Conservation (phyloP, 495 filamentous ascomycete genomes). For the Halenospora varia region DNA sequence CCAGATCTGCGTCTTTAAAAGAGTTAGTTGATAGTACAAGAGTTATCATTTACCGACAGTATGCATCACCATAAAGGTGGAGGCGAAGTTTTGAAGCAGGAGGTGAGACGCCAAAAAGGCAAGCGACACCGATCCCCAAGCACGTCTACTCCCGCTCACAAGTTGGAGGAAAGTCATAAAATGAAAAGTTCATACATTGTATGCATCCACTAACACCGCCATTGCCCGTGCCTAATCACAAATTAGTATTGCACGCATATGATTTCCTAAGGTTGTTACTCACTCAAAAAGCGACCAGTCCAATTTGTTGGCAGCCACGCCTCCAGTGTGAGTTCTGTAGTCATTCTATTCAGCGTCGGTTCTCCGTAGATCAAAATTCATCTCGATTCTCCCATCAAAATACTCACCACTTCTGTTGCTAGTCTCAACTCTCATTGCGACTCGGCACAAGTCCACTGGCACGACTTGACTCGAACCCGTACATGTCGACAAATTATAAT, state of each 20-base stretch:
- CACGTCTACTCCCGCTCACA: no score
- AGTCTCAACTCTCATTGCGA: conserved; percentile 52
- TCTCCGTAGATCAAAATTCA: no score
- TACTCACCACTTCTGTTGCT: conserved; percentile 38
- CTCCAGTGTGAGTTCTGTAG: conserved; percentile 48
- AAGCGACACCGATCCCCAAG: no score
- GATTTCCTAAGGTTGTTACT: neutral
- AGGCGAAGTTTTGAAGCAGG: no score
- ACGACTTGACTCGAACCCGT: conserved; percentile 36
- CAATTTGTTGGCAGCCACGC: conserved; percentile 49
- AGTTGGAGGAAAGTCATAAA: neutral
- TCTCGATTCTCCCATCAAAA: no score
- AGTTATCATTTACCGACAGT: no score
- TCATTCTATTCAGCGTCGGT: neutral
- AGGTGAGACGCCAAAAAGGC: no score
- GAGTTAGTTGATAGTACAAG: neutral
- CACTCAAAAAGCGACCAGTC: conserved; percentile 20
- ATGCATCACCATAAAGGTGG: no score
- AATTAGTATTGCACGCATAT: neutral
- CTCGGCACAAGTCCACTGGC: conserved; percentile 48
- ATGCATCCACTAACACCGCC: conserved; percentile 20
- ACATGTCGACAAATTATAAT: conserved; percentile 40
- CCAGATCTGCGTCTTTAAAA: conserved; percentile 10
- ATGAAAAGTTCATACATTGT: conserved; percentile 2
- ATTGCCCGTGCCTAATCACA: conserved; percentile 14